Percentiles rank a stretch among this genome's conserved stretches.
These are phyloP conservation scores for Hyphopichia khmerensis DNA, from an alignment of 1,139 yeast species.

Conservation along the genomic window DNA sequence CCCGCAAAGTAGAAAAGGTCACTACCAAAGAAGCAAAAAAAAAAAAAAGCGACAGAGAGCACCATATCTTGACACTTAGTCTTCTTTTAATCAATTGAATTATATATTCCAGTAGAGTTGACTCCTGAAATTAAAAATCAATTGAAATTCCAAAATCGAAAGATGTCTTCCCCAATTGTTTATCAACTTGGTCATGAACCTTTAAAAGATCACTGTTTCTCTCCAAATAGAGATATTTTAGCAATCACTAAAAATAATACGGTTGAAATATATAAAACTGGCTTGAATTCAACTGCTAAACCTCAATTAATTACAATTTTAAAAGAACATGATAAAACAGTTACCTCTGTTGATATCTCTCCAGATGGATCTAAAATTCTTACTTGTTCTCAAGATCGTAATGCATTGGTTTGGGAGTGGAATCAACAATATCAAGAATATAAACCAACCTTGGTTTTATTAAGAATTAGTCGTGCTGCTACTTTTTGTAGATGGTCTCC, in stretches of 20 bases:
- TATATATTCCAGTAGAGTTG: constrained; percentile 30
- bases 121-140: constrained; percentile 23
- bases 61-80: neutral
- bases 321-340: constrained; percentile 88
- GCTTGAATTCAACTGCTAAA: constrained; percentile 27
- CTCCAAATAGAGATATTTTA: constrained; percentile 62
- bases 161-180: constrained; percentile 32
- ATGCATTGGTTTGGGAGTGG: constrained; percentile 94
- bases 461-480: constrained; percentile 93
- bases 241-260: constrained; percentile 81
- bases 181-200: constrained; percentile 80
- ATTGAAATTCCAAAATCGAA: neutral
- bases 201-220: constrained; percentile 87
- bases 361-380: constrained; percentile 80
- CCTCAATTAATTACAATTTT: constrained; percentile 61
- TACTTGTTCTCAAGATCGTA: constrained; percentile 97
- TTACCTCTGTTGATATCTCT: constrained; percentile 92
- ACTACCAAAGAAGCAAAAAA: too few relatives aligned
- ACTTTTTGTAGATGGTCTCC: constrained; percentile 95
- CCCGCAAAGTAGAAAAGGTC: too few relatives aligned
- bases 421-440: constrained; percentile 46
- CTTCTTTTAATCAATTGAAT: neutral
- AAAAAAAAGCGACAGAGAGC: neutral
- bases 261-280: constrained; percentile 70
- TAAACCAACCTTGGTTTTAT: constrained; percentile 88